These are phyloP conservation scores for Sarcomyxa edulis DNA, from an alignment of 768 basidiomycete species.

Conservation along the genomic window DNA sequence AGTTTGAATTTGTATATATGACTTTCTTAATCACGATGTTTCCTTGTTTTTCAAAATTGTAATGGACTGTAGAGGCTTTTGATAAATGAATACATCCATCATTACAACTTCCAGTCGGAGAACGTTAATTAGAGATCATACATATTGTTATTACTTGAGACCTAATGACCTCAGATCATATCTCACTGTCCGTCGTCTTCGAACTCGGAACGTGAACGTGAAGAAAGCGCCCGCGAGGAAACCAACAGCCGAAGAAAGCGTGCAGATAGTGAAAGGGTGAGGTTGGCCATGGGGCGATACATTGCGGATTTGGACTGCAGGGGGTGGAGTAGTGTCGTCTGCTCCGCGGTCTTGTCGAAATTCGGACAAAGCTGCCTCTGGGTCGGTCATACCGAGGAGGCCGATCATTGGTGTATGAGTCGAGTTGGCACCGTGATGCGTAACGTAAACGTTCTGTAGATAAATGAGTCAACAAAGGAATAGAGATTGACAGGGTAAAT, in stretches of 20 bases:
- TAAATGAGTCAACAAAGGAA: constrained; percentile 4
- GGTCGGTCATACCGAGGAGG: constrained; percentile 38
- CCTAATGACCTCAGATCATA: no score
- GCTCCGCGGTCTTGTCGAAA: constrained; percentile 38
- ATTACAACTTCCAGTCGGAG: no score
- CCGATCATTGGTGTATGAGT: constrained; percentile 38
- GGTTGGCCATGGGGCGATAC: constrained; percentile 2
- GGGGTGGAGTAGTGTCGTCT: constrained; percentile 19
- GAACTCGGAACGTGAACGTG: constrained; percentile 6
- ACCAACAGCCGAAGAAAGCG: constrained; percentile 8
- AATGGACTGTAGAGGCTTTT: no score
- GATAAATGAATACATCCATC: no score
- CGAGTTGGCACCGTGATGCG: constrained; percentile 37
- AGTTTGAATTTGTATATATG: no score
- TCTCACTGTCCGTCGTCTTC: no score
- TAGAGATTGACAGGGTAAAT: not conserved
- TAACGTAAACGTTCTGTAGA: constrained; percentile 47
- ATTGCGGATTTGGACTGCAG: not conserved
- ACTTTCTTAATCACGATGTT: no score
- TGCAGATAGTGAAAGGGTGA: constrained; percentile 3
- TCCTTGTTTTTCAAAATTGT: no score
- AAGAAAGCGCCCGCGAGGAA: constrained; percentile 12
- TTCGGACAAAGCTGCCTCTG: constrained; percentile 23
- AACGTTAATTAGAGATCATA: no score
- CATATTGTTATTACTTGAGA: not conserved